Base-by-base conservation (phyloP, 805 yeast species). In the Vanderwaltozyma yarrowii region DNA sequence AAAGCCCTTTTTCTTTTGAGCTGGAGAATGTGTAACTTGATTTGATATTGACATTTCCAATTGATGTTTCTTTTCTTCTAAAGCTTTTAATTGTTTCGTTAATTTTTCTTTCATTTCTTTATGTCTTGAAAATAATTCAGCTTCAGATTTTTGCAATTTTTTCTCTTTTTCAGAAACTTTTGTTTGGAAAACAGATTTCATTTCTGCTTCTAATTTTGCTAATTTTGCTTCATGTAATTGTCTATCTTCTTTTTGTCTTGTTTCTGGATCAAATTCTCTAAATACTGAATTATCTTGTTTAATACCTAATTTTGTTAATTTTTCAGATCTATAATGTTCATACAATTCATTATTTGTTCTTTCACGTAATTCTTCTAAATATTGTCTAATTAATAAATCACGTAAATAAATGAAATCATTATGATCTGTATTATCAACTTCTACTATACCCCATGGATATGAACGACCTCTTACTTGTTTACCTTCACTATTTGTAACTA, bases 391-490 rank as follows among this genome's bases (percentile, higher is more conserved):
- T 58, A 89, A 72, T 60, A 92, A 71, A 60, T 87, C 94, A 52
- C 96, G 81, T 60, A 89, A 74, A 61, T 78, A 78, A 47, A 82
- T 78, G 60, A 89, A 92, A 64, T 89, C 98, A 61, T 87, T 82
- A 60, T 92, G 96, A 40, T 78, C 77, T 65, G 85, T 92, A 60
- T 92, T 89, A 61, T 87, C 96, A 50, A 92, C 88, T 65, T 92
- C 96, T 52, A 92, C 82, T 17, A 82, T 71, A 49, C 97, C 97
- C 98, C 98, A 92, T 44, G 97, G 96, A 61, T 89, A 89, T 45
- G 74, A 67, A 65, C 98, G 82, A 49, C 95, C 96, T 62, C 96
- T 78, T 32, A 88, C 94, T 32, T 59, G 48, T 59, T 84, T 73
- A 30, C 95, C 96, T 60, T 84, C 73, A 30, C 96, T 96, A 55